These are phyloP conservation scores for Candida ipomoeae DNA, from an alignment of 805 yeast genomes.

Conservation along the genomic window DNA sequence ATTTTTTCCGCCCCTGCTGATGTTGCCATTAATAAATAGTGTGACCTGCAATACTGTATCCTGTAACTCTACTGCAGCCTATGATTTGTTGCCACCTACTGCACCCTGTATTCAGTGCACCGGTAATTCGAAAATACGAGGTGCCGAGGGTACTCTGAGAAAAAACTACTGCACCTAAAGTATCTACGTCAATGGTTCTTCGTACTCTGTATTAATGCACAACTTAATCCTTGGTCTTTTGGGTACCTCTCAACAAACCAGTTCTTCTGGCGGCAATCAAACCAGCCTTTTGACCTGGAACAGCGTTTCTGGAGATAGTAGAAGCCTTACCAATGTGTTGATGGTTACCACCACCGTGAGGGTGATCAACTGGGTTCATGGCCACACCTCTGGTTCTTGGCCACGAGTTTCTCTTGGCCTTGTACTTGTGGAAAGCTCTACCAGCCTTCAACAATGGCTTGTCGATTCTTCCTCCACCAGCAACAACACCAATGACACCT, in stretches of 20 bases:
- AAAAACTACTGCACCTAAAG: background rate
- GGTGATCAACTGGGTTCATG: conserved; percentile 99
- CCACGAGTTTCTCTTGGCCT: conserved; percentile 83
- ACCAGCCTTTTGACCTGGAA: conserved; percentile 99
- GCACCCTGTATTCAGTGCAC: too few relatives aligned
- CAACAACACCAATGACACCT: conserved; percentile 99
- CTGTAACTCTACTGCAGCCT: too few relatives aligned
- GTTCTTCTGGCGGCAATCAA: conserved; percentile 99
- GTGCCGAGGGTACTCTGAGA: too few relatives aligned
- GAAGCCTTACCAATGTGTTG: conserved; percentile 99
- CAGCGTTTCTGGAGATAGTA: conserved; percentile 98
- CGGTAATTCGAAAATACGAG: too few relatives aligned
- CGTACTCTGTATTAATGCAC: conserved; percentile 19
- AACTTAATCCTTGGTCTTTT: conserved; percentile 57
- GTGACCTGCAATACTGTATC: too few relatives aligned
- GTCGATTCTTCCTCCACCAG: conserved; percentile 99
- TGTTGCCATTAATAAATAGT: too few relatives aligned
- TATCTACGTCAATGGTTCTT: background rate
- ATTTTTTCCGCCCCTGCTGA: too few relatives aligned
- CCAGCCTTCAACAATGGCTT: conserved; percentile 99
- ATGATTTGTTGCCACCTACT: too few relatives aligned
- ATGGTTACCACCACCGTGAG: conserved; percentile 99
- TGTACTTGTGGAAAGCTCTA: conserved; percentile 85
- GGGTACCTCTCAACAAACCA: conserved; percentile 99
- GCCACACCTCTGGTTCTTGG: conserved; percentile 99